These are phyloP conservation scores for Pyrus pyrifolia DNA, from an alignment of 306 rosid genomes.

Conservation along the genomic window DNA sequence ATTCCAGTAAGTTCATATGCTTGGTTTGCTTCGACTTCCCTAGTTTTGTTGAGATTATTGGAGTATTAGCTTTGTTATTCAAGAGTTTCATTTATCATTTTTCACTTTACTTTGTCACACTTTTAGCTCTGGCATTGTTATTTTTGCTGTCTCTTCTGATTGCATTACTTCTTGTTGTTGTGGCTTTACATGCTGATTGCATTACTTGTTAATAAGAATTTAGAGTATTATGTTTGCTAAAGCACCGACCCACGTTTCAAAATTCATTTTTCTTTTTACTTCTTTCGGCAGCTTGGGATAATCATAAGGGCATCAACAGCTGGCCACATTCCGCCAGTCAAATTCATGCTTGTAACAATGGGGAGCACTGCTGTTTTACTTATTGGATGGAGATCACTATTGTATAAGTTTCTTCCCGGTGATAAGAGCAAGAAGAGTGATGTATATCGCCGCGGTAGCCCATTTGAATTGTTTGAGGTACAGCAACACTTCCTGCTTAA, in stretches of 20 bases:
- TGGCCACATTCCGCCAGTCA: conserved; percentile 56
- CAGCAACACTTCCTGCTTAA: background rate
- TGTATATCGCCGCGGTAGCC: conserved; percentile 76
- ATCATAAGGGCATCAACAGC: conserved; percentile 45
- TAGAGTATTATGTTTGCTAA: background rate
- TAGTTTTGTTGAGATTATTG: background rate
- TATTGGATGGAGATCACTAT: conserved; percentile 57
- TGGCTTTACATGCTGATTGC: background rate
- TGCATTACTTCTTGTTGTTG: background rate
- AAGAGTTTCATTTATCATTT: background rate
- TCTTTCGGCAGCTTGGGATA: conserved; percentile 63
- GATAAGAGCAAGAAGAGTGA: conserved; percentile 59
- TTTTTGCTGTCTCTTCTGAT: background rate
- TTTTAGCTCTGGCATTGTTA: background rate
- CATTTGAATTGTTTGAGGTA: conserved; percentile 95
- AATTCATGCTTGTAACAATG: conserved; percentile 58
- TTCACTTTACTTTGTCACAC: background rate
- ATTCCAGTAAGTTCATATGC: conserved; percentile 60
- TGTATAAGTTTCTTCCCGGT: conserved; percentile 49
- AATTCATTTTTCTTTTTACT: background rate
- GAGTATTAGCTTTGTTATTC: background rate
- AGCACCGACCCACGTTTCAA: no score
- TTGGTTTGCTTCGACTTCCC: background rate
- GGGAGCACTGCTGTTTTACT: conserved; percentile 92
- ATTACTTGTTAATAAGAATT: no score